Evolutionary conservation across 2,329 filamentous ascomycete species (phyloP).

Genomic region (Xylogone sp.): DNA sequence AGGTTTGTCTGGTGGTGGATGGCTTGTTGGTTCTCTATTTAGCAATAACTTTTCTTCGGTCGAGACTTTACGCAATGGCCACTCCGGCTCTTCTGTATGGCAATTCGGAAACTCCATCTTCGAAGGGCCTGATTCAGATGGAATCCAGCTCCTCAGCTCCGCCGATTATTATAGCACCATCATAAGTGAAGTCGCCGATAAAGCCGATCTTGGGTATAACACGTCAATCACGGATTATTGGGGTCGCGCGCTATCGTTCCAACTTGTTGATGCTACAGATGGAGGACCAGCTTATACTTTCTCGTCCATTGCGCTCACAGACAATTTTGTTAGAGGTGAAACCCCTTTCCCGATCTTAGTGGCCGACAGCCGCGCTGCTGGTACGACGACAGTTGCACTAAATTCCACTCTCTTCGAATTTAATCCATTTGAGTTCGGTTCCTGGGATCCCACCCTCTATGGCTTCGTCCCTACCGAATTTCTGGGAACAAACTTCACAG

Average conservation of each 20-base stretch:
- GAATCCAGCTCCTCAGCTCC: constrained; percentile 49
- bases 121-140: constrained; percentile 47
- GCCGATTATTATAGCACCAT: constrained; percentile 62
- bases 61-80: constrained; percentile 46
- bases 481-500: constrained; percentile 68
- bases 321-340: constrained; percentile 58
- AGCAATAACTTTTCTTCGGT: constrained; percentile 75
- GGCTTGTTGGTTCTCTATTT: constrained; percentile 79
- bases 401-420: constrained; percentile 77
- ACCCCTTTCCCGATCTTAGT: constrained; percentile 73
- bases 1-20: constrained; percentile 77
- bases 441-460: constrained; percentile 68
- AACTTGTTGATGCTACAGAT: constrained; percentile 71
- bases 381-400: constrained; percentile 55
- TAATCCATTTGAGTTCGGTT: constrained; percentile 76
- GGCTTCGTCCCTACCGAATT: constrained; percentile 70
- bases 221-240: constrained; percentile 84
- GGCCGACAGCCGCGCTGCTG: constrained; percentile 62
- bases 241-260: constrained; percentile 81
- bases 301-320: constrained; percentile 67
- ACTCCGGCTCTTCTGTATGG: constrained; percentile 47
- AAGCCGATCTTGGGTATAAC: constrained; percentile 60
- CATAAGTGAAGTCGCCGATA: constrained; percentile 52
- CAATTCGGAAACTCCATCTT: constrained; percentile 60
- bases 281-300: constrained; percentile 78